phyloP scores from a whole-genome alignment of 345 rosid species.

The Psidium friedrichsthalianum region DNA sequence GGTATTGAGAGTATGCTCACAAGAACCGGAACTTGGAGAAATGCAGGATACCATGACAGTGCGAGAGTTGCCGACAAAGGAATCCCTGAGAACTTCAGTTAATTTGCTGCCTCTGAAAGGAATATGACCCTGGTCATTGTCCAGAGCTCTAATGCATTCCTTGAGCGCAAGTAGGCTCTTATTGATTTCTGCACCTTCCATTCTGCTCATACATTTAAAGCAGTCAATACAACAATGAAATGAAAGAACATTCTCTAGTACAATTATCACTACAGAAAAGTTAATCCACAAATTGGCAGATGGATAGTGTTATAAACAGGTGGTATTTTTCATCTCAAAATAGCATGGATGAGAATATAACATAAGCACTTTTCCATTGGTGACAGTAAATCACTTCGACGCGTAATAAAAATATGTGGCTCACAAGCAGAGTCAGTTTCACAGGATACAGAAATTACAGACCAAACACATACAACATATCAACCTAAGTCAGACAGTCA shows the following conservation, averaged over 20 bases:
- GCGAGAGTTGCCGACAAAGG: conserved; percentile 92
- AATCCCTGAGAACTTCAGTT: conserved; percentile 98
- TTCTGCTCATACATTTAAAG: conserved; percentile 32
- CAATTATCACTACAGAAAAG: not conserved
- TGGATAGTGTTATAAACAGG: not conserved
- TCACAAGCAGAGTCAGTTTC: not conserved
- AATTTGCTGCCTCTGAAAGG: conserved; percentile 98
- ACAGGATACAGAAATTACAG: not conserved
- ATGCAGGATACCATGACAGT: conserved; percentile 98
- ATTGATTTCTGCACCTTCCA: conserved; percentile 99
- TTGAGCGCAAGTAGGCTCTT: conserved; percentile 93
- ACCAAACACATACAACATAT: not conserved
- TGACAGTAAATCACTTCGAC: not conserved
- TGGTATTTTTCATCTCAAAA: not conserved
- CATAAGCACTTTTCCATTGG: not conserved
- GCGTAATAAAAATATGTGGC: not conserved
- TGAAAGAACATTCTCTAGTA: not conserved
- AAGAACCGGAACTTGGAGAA: conserved; percentile 96
- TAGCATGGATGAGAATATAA: not conserved
- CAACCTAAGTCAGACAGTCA: not conserved
- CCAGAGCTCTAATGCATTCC: conserved; percentile 99
- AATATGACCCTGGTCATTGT: conserved; percentile 97
- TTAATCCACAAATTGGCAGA: not conserved
- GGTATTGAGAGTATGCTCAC: conserved; percentile 97
- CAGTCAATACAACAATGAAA: not conserved